phyloP scores from a whole-genome alignment of 2,329 filamentous ascomycete genomes.

The Penicillium sp. region DNA sequence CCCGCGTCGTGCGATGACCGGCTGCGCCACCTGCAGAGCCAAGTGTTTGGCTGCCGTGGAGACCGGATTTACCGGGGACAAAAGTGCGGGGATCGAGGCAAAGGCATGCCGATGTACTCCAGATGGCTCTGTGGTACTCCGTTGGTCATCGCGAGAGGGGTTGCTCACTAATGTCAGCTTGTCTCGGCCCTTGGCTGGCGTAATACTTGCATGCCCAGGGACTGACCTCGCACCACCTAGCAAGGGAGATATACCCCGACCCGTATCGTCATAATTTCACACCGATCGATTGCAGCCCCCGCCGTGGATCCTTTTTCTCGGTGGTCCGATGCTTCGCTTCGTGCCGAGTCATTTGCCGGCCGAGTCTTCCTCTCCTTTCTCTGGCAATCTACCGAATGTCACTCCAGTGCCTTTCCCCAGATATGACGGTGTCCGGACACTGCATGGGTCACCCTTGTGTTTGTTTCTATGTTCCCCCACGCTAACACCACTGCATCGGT shows the following conservation, averaged over 20 bases:
- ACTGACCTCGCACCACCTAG: background rate
- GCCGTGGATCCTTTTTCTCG: background rate
- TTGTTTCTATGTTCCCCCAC: background rate
- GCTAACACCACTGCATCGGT: background rate
- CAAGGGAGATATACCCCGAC: background rate
- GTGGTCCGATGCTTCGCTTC: background rate
- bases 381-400: background rate
- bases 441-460: background rate
- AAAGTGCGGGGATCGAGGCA: slow-evolving; percentile 17
- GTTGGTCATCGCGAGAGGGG: background rate
- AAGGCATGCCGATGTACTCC: slow-evolving; percentile 6
- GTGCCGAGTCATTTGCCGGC: background rate
- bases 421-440: background rate
- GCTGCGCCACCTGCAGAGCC: background rate
- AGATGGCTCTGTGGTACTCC: background rate
- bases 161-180: background rate
- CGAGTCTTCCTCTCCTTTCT: background rate
- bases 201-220: background rate
- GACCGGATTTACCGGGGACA: slow-evolving; percentile 4
- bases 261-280: background rate
- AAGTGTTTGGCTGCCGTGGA: slow-evolving; percentile 1
- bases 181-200: background rate
- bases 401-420: background rate
- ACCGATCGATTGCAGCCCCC: background rate
- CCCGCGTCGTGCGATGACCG: background rate